Conservation (phyloP, 768 basidiomycete genomes). For the Hygrophoropsis aurantiaca region DNA sequence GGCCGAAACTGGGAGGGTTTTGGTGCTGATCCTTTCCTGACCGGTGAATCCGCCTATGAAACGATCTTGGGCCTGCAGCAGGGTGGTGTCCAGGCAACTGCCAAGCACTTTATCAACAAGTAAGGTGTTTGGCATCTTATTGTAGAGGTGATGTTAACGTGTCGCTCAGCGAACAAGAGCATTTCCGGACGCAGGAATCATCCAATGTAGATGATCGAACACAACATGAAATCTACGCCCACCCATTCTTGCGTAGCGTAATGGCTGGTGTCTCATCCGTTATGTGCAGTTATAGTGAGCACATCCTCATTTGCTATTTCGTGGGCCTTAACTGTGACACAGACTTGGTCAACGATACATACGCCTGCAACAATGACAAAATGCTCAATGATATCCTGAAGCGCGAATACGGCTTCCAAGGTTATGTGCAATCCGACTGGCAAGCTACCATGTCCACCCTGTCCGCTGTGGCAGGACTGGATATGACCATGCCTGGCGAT, state of each 20-base stretch:
- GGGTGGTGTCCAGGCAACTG: conserved; percentile 74
- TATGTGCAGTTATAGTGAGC: conserved; percentile 77
- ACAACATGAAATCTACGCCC: conserved; percentile 71
- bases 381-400: conserved; percentile 75
- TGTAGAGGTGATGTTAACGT: conserved; percentile 18
- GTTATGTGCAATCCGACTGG: conserved; percentile 80
- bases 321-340: conserved; percentile 4
- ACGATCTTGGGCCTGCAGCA: conserved; percentile 77
- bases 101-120: conserved; percentile 77
- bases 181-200: conserved; percentile 49
- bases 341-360: conserved; percentile 71
- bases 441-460: conserved; percentile 61
- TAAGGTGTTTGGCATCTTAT: conserved; percentile 16
- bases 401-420: conserved; percentile 74
- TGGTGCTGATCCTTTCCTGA: conserved; percentile 79
- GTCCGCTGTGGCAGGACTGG: conserved; percentile 58
- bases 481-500: conserved; percentile 76
- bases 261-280: conserved; percentile 72
- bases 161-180: conserved; percentile 62
- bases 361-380: conserved; percentile 74
- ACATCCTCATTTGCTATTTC: not conserved
- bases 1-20: conserved; percentile 91
- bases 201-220: conserved; percentile 82
- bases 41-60: conserved; percentile 72
- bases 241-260: conserved; percentile 67